These are phyloP conservation scores for Drechslerella coelobrocha DNA, from an alignment of 2,329 filamentous ascomycete species.

Conservation along the genomic window DNA sequence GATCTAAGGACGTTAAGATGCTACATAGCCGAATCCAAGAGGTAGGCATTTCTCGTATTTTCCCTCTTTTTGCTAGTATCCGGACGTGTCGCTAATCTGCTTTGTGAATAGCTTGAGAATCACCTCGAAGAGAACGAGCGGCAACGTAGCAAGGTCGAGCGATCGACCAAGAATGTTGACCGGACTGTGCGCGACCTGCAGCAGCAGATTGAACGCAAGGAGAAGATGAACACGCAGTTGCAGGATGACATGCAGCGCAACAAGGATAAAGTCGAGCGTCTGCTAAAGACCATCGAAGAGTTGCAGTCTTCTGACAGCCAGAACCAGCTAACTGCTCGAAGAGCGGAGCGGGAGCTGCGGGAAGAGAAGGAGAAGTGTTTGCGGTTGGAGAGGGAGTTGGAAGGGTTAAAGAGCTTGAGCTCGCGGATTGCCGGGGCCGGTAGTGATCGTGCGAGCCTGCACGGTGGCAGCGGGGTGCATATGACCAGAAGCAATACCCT, in stretches of 20 bases:
- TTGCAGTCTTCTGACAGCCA: constrained; percentile 85
- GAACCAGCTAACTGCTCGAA: constrained; percentile 79
- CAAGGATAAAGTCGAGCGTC: constrained; percentile 87
- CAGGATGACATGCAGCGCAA: constrained; percentile 83
- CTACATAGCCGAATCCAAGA: constrained; percentile 93
- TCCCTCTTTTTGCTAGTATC: constrained; percentile 14
- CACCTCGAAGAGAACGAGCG: constrained; percentile 84
- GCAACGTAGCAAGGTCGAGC: constrained; percentile 78
- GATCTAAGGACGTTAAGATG: constrained; percentile 94
- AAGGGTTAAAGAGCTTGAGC: constrained; percentile 76
- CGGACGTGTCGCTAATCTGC: constrained; percentile 5
- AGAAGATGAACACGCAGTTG: constrained; percentile 82
- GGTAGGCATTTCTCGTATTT: constrained; percentile 65
- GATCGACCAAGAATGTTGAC: constrained; percentile 89
- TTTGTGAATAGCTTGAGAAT: constrained; percentile 73
- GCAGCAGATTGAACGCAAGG: constrained; percentile 87
- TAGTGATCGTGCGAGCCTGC: constrained; percentile 28
- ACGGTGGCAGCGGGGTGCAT: constrained; percentile 22
- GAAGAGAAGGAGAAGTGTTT: constrained; percentile 84
- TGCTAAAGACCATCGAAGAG: constrained; percentile 90
- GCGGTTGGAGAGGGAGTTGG: constrained; percentile 84
- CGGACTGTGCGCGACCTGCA: constrained; percentile 93
- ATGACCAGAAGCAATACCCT: constrained; percentile 54
- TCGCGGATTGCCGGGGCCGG: constrained; percentile 56
- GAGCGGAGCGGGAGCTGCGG: constrained; percentile 85